A percentile compares a stretch with the other conserved stretches of the same genome.
Conservation (phyloP, 805 yeast genomes). For the Starmerella geochares region DNA sequence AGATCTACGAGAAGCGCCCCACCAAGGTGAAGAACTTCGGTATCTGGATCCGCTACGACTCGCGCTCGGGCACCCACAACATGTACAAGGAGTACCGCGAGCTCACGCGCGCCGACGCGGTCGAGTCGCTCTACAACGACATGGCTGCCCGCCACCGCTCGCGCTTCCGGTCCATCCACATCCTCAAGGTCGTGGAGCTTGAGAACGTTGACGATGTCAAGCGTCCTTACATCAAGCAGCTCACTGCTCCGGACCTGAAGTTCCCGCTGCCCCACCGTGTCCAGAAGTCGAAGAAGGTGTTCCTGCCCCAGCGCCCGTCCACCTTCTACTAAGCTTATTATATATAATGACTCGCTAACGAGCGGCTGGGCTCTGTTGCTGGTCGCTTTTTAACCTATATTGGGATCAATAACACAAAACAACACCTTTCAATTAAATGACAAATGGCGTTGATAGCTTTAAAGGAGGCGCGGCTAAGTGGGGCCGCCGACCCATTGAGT, state of each 20-base stretch:
- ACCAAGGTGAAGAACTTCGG: slow-evolving; percentile 99
- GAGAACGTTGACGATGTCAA: slow-evolving; percentile 96
- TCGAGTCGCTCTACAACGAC: slow-evolving; percentile 96
- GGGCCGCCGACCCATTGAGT: too few species aligned
- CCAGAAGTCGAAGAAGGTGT: slow-evolving; percentile 78
- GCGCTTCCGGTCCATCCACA: slow-evolving; percentile 98
- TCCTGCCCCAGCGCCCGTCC: slow-evolving; percentile 87
- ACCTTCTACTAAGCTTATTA: slow-evolving; percentile 73
- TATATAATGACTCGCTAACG: slow-evolving; percentile 12
- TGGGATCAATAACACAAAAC: not conserved
- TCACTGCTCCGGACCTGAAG: slow-evolving; percentile 86
- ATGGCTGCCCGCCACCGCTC: slow-evolving; percentile 99
- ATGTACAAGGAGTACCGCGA: slow-evolving; percentile 99
- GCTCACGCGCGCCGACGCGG: slow-evolving; percentile 97
- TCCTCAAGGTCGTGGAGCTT: slow-evolving; percentile 97
- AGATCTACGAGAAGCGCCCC: slow-evolving; percentile 89
- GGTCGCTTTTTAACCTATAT: not conserved
- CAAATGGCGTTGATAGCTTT: too few species aligned
- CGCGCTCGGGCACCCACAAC: slow-evolving; percentile 99
- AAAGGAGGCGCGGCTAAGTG: too few species aligned
- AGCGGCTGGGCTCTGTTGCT: not conserved
- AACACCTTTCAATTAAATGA: not conserved
- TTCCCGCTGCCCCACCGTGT: slow-evolving; percentile 99
- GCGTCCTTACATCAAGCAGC: slow-evolving; percentile 98
- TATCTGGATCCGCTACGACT: slow-evolving; percentile 99